Evolutionary conservation across 2,329 filamentous ascomycete species (phyloP).

Genomic region (Colletotrichum coccodes): DNA sequence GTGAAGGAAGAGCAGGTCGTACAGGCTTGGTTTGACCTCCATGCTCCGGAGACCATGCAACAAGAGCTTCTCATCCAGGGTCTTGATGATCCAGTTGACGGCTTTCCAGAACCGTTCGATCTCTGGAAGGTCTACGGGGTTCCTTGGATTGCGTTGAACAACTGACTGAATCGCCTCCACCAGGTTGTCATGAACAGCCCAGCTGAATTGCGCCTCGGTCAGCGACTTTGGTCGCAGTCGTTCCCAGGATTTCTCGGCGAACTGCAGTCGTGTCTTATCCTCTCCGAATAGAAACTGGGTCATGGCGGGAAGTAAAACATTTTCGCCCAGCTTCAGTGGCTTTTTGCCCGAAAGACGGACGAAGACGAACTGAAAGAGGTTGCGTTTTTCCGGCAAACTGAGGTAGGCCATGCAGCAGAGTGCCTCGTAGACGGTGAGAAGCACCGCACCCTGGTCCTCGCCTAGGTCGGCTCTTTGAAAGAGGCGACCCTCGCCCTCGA

Average conservation of each 20-base stretch:
- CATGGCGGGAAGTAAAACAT: slow-evolving; percentile 81
- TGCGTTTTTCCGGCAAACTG: slow-evolving; percentile 59
- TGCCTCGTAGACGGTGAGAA: slow-evolving; percentile 88
- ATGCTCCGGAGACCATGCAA: slow-evolving; percentile 82
- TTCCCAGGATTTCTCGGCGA: slow-evolving; percentile 77
- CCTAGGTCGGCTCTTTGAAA: slow-evolving; percentile 60
- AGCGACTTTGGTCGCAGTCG: slow-evolving; percentile 70
- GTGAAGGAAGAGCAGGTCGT: slow-evolving; percentile 67
- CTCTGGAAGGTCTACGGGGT: slow-evolving; percentile 51
- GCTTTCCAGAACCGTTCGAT: slow-evolving; percentile 85
- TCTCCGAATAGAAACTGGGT: slow-evolving; percentile 85
- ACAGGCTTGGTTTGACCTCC: slow-evolving; percentile 81
- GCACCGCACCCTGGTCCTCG: slow-evolving; percentile 64
- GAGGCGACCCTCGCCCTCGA: slow-evolving; percentile 55
- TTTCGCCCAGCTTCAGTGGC: slow-evolving; percentile 79
- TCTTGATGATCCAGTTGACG: slow-evolving; percentile 77
- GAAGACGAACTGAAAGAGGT: slow-evolving; percentile 84
- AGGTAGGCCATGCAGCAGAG: slow-evolving; percentile 87
- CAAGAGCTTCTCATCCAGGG: slow-evolving; percentile 78
- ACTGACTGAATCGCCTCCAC: slow-evolving; percentile 72
- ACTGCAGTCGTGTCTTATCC: slow-evolving; percentile 70
- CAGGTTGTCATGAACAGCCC: slow-evolving; percentile 82
- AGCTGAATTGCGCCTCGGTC: slow-evolving; percentile 82
- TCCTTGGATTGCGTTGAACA: slow-evolving; percentile 55
- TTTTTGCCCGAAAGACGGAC: slow-evolving; percentile 81